Evolutionary conservation across 805 yeast species (phyloP).

Genomic region (Kluyveromyces aestuarii): DNA sequence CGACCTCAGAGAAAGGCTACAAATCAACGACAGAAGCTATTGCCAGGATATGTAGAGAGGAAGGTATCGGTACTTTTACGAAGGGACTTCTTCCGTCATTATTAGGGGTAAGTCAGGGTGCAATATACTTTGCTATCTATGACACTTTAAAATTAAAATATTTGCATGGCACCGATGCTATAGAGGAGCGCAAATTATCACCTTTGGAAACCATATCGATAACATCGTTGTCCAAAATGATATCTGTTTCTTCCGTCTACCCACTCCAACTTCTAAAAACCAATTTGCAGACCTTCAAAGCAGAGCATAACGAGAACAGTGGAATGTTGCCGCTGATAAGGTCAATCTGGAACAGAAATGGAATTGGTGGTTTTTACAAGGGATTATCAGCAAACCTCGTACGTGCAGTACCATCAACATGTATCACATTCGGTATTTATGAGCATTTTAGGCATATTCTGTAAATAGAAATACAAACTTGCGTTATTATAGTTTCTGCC

Average conservation of each 20-base stretch:
- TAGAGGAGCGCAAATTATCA: constrained; percentile 26
- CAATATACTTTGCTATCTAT: constrained; percentile 78
- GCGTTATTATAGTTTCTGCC: not conserved
- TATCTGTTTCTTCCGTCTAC: constrained; percentile 60
- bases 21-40: constrained; percentile 50
- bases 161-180: constrained; percentile 11
- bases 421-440: constrained; percentile 80
- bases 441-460: constrained; percentile 42
- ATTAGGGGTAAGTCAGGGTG: constrained; percentile 81
- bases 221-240: constrained; percentile 59
- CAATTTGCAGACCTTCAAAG: constrained; percentile 51
- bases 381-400: constrained; percentile 73
- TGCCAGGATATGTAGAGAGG: constrained; percentile 35
- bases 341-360: constrained; percentile 40
- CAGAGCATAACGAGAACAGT: constrained; percentile 14
- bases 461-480: not conserved
- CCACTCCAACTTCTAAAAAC: constrained; percentile 80
- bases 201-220: constrained; percentile 53
- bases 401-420: constrained; percentile 87
- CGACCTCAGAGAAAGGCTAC: constrained; percentile 31
- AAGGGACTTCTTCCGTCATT: constrained; percentile 67
- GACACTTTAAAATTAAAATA: constrained; percentile 55
- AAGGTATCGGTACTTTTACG: constrained; percentile 54
- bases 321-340: constrained; percentile 24
- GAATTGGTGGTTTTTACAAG: constrained; percentile 65